phyloP scores from a whole-genome alignment of 768 basidiomycete genomes.

The Termitomyces sp. region DNA sequence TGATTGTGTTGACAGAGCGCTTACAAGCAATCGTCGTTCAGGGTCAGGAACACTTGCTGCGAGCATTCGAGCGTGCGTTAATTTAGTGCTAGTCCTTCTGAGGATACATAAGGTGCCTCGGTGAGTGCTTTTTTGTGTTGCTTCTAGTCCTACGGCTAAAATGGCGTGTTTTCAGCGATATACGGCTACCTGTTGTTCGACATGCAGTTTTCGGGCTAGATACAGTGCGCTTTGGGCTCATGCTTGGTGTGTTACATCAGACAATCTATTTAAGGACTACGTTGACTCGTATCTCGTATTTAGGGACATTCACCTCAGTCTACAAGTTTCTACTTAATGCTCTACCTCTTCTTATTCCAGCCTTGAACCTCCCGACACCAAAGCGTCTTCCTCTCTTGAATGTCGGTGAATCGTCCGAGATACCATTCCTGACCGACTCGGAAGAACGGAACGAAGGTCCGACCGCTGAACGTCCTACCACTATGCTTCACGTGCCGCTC shows the following conservation, averaged over 20 bases:
- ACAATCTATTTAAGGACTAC: too few species aligned
- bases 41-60: slow-evolving; percentile 82
- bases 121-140: slow-evolving; percentile 31
- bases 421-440: slow-evolving; percentile 11
- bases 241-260: slow-evolving; percentile 55
- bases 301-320: slow-evolving; percentile 69
- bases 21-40: slow-evolving; percentile 21
- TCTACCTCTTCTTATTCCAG: slow-evolving; percentile 64
- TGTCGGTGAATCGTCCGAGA: slow-evolving; percentile 19
- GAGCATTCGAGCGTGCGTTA: slow-evolving; percentile 76
- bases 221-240: slow-evolving; percentile 78
- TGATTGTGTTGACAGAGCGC: neutral
- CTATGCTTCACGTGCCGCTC: slow-evolving; percentile 23
- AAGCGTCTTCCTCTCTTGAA: slow-evolving; percentile 20
- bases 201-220: slow-evolving; percentile 83
- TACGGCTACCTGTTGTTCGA: slow-evolving; percentile 60
- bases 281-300: neutral
- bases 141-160: neutral
- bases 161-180: slow-evolving; percentile 35
- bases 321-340: slow-evolving; percentile 80
- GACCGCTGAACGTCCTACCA: slow-evolving; percentile 18
- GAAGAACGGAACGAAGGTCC: slow-evolving; percentile 13
- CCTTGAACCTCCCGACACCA: slow-evolving; percentile 26
- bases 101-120: slow-evolving; percentile 60
- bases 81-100: slow-evolving; percentile 72